Conservation (phyloP, 2,329 filamentous ascomycete genomes). For the Penicillium sp. region DNA sequence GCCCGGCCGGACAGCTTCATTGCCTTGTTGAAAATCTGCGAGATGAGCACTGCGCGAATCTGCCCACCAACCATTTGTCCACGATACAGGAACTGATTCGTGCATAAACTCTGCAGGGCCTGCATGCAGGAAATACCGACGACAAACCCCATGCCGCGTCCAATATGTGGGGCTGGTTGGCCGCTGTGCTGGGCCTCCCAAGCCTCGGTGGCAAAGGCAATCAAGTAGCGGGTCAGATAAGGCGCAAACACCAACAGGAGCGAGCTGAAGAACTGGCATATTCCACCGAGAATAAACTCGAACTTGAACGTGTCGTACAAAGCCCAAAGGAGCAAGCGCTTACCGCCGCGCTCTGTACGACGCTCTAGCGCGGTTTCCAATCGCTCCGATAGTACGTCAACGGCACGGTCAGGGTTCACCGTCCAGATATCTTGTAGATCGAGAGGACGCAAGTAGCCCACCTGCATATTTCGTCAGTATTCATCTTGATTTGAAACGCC, state of each 20-base stretch:
- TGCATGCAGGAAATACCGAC: constrained; percentile 86
- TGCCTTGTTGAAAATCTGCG: constrained; percentile 86
- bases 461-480: constrained; percentile 44
- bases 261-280: constrained; percentile 70
- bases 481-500: constrained; percentile 2
- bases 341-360: constrained; percentile 65
- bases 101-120: constrained; percentile 72
- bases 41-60: constrained; percentile 74
- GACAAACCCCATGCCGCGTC: constrained; percentile 75
- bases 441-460: constrained; percentile 80
- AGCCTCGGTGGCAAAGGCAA: constrained; percentile 77
- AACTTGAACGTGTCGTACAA: constrained; percentile 80
- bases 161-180: constrained; percentile 63
- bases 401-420: constrained; percentile 76
- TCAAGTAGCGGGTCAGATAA: constrained; percentile 81
- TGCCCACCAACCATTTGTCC: constrained; percentile 92
- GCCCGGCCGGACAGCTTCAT: constrained; percentile 86
- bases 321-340: constrained; percentile 73
- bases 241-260: constrained; percentile 77
- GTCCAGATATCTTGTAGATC: constrained; percentile 83
- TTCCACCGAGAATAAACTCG: constrained; percentile 83
- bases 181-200: constrained; percentile 61
- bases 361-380: constrained; percentile 67
- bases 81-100: constrained; percentile 88
- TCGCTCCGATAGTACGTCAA: constrained; percentile 66